Base-by-base conservation (phyloP, 1,284 basidiomycete species). In the Hortiboletus rubellus region DNA sequence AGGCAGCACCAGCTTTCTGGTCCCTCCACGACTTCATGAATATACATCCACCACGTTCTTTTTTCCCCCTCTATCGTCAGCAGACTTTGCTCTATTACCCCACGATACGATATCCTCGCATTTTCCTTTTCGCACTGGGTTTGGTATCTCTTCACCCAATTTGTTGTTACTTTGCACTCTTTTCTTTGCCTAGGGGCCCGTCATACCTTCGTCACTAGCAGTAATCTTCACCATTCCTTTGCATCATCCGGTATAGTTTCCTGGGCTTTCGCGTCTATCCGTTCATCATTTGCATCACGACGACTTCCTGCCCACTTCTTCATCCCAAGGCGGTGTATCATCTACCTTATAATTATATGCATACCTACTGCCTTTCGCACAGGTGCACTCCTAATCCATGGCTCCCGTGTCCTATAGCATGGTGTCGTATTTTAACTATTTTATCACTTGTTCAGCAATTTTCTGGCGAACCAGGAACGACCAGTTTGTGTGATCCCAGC, bases 311-410 rank as follows among this genome's bases (percentile, higher is more conserved):
- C 55, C 60, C 57, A 61, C 62, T 50, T 55, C 53, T 59, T 62
- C 69, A 59, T 62, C 54, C 55, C 57, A 55, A 58, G 62, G 59
- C 58, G 64, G 64, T 71, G 70, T 74, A 74, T 67, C 58, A 70
- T 72, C 59, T 74, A 74, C 62, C 52, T 72, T 72, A 72, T 69
- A 67, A 60, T 69, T 67, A 66, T 64, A 66, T 65, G 61, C 60
- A 72, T 69, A 72, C 73, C 69, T 69, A 73, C 60, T 61, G 69
- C 66, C 55, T 71, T 59, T 58, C 37, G 68, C 69, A 68, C 59
- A 61, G 72, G 64, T 71, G 61, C 65, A 68, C 55, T 55, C 55
- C 54, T 74, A 74, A 73, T 74, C n/a, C 43, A 65, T 60, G 49
- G 40, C 18, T 47, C 55, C 41, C 54, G 30, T 73, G 68, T 69